Base-by-base conservation (phyloP, 139 green algal genomes). In the Chlamydomonas asymmetrica region DNA sequence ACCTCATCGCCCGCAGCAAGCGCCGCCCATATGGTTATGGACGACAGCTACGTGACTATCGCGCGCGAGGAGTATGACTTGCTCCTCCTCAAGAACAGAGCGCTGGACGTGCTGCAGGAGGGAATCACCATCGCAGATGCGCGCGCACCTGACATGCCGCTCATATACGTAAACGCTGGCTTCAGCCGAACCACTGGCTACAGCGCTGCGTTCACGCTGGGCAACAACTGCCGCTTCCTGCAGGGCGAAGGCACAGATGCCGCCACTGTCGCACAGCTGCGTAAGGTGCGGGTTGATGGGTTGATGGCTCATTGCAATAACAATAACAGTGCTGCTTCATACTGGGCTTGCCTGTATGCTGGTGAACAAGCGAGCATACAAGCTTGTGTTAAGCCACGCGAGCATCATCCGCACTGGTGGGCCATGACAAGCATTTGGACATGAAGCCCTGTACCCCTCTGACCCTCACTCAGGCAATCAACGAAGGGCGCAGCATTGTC, bases 141-240 rank as follows among this genome's bases (percentile, higher is more conserved):
- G 38, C 62, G 89, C 70, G 59, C 73, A 25, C 87, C 92, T 8
- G 94, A 98, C 60, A 91, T 91, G 81, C 94, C 94, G 22, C 81
- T 98, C 61, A 90, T 97, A 31, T 98, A 93, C 60, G 87, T 88
- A 40, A 95, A 92, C 65, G 85, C 89, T 29, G 90, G 80, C 25
- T 95, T 98, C 70, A 80, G 84, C 8, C 72, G 84, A 18, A 94
- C 97, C 74, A 98, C 97, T 57, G 91, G 93, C 1, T 95, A 98
- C 81, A 93, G 86, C 74, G 91, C 94, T 25, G 96, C 97, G 64
- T 91, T 97, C 13, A 94, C 93, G 71, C 84, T 89, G 4, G 92
- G 85, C 22, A 87, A 93, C 74, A 80, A 84, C 22, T 97, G 96
- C 83, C 88, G 88, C 57, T 91, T 92, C 66, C 63, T 93, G 57